A percentile compares a stretch with the other conserved stretches of the same genome.
Evolutionary conservation across 2,329 filamentous ascomycete genomes (phyloP).

Genomic region (Trichoderma breve): DNA sequence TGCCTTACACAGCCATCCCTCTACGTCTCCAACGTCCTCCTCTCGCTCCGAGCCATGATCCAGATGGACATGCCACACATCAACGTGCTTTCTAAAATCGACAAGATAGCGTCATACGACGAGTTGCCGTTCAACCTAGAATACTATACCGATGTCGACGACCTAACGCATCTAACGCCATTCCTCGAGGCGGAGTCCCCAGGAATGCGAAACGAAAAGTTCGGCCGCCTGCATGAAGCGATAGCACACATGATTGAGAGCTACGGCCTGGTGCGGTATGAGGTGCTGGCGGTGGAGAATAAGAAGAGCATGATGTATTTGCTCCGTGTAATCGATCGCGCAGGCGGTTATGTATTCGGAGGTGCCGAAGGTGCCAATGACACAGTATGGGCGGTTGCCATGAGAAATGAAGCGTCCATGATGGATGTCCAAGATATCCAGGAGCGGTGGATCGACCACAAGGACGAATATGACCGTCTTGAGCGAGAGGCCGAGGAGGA

Average conservation of each 20-base stretch:
- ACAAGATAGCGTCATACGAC: constrained; percentile 83
- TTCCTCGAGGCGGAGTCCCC: constrained; percentile 77
- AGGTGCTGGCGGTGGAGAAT: constrained; percentile 93
- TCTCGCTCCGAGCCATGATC: constrained; percentile 93
- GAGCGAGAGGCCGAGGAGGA: constrained; percentile 76
- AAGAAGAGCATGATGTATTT: constrained; percentile 96
- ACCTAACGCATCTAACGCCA: constrained; percentile 79
- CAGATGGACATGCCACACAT: constrained; percentile 96
- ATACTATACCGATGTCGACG: constrained; percentile 96
- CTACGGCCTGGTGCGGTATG: constrained; percentile 86
- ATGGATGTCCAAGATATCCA: constrained; percentile 89
- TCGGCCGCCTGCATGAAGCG: constrained; percentile 78
- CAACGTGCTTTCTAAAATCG: constrained; percentile 96
- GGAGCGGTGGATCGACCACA: constrained; percentile 90
- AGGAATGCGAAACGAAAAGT: constrained; percentile 68
- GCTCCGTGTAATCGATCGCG: constrained; percentile 83
- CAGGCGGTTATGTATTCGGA: constrained; percentile 90
- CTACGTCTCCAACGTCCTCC: constrained; percentile 89
- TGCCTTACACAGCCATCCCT: constrained; percentile 89
- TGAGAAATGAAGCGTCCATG: constrained; percentile 70
- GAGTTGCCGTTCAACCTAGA: constrained; percentile 92
- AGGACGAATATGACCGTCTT: constrained; percentile 79
- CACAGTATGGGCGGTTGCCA: constrained; percentile 94
- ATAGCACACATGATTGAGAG: constrained; percentile 84
- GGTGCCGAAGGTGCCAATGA: constrained; percentile 89